phyloP scores from a whole-genome alignment of 192 early-diverging fungal species.

The Rhizophagus clarus region DNA sequence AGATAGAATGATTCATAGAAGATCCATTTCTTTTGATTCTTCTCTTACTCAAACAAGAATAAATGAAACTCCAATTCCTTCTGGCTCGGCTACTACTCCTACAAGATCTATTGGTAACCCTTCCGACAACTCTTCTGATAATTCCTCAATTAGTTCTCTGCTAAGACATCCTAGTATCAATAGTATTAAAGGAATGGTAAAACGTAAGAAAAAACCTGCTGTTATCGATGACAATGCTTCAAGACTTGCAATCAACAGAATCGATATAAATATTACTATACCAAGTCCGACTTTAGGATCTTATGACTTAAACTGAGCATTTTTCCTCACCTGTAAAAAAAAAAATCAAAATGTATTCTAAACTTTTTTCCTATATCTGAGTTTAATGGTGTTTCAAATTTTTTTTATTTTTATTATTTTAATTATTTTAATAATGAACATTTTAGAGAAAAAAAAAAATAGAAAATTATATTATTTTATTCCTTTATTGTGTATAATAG shows the following conservation, averaged over 20 bases:
- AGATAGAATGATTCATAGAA: not conserved
- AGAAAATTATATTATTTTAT: too few species aligned
- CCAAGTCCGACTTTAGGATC: conserved; percentile 1
- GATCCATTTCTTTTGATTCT: not conserved
- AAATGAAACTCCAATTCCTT: not conserved
- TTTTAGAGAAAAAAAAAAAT: too few species aligned
- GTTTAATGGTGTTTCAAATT: too few species aligned
- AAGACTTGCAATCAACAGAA: not conserved
- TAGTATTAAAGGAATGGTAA: not conserved
- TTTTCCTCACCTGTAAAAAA: too few species aligned
- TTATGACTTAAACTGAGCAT: too few species aligned
- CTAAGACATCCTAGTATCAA: not conserved
- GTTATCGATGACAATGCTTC: not conserved
- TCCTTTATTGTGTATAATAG: too few species aligned
- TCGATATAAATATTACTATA: conserved; percentile 1
- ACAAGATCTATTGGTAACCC: not conserved
- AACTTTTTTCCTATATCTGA: too few species aligned
- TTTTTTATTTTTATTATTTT: too few species aligned
- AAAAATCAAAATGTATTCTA: too few species aligned
- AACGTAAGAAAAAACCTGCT: not conserved
- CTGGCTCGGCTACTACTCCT: not conserved
- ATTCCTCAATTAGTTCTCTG: not conserved
- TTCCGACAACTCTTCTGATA: not conserved
- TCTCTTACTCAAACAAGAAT: not conserved
- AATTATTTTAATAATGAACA: too few species aligned